These are phyloP conservation scores for Phoma sp. DNA, from an alignment of 2,329 filamentous ascomycete species.

Conservation along the genomic window DNA sequence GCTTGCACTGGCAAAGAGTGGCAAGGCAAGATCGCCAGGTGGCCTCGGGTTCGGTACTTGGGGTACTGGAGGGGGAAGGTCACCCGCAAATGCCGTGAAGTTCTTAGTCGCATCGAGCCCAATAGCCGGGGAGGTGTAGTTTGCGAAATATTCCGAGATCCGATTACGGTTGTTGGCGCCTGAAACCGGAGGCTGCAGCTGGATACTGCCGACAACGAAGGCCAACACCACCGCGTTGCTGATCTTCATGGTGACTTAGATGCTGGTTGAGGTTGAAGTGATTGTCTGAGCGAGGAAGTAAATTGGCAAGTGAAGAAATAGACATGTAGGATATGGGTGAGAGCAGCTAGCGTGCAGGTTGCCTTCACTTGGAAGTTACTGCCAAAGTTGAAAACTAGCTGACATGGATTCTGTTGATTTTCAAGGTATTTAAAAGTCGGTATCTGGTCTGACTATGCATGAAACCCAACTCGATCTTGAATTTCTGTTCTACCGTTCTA, in stretches of 20 bases:
- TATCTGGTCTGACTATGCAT: neutral
- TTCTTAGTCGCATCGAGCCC: neutral
- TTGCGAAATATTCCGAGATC: neutral
- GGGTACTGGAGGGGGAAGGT: neutral
- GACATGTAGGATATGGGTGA: neutral
- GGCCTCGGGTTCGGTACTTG: neutral
- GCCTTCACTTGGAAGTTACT: neutral
- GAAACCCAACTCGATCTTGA: no score
- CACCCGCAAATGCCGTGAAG: neutral
- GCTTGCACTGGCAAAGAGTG: neutral
- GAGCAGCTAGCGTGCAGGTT: neutral
- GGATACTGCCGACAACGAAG: neutral
- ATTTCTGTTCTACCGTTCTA: neutral
- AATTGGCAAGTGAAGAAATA: neutral
- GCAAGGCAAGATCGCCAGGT: neutral
- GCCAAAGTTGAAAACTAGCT: neutral
- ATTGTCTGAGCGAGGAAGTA: neutral
- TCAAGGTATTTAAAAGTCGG: neutral
- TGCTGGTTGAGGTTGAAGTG: neutral
- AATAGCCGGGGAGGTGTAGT: neutral
- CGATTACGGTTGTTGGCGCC: no score
- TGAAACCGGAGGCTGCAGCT: neutral
- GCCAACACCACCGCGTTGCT: neutral
- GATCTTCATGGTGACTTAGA: conserved; percentile 4
- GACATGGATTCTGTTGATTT: neutral